Evolutionary conservation across 306 rosid species (phyloP).

Genomic region (Pyrus bretschneideri): DNA sequence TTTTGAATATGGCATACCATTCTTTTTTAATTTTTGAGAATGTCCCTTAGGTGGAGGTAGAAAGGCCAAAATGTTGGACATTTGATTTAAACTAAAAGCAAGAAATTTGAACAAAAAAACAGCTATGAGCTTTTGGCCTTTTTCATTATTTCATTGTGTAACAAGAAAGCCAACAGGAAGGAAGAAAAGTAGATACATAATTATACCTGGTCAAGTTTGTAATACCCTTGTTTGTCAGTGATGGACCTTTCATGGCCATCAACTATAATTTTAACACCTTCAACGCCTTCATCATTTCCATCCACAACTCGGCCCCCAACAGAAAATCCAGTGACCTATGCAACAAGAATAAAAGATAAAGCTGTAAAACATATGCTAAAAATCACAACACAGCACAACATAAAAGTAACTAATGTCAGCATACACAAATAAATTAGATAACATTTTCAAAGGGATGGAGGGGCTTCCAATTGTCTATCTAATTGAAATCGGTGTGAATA

Average conservation of each 20-base stretch:
- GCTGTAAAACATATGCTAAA: slow-evolving; percentile 9
- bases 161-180: not conserved
- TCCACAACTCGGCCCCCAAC: slow-evolving; percentile 92
- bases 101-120: not conserved
- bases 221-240: slow-evolving; percentile 90
- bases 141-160: not conserved
- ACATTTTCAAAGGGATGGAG: not conserved
- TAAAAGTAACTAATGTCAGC: not conserved
- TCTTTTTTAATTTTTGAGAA: not conserved
- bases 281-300: slow-evolving; percentile 78
- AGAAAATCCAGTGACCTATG: slow-evolving; percentile 96
- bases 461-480: not conserved
- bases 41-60: not conserved
- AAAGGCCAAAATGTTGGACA: not conserved
- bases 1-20: not conserved
- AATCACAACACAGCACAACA: slow-evolving; percentile 2
- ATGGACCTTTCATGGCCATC: slow-evolving; percentile 87
- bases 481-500: not conserved
- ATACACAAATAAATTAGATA: not conserved
- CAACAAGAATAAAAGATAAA: slow-evolving; percentile 18
- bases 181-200: slow-evolving; percentile 4
- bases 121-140: not conserved
- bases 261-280: slow-evolving; percentile 78
- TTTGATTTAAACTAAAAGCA: not conserved
- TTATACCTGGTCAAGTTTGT: slow-evolving; percentile 94